phyloP scores from a whole-genome alignment of 108 stramenopile genomes.

The Fistulifera solaris region DNA sequence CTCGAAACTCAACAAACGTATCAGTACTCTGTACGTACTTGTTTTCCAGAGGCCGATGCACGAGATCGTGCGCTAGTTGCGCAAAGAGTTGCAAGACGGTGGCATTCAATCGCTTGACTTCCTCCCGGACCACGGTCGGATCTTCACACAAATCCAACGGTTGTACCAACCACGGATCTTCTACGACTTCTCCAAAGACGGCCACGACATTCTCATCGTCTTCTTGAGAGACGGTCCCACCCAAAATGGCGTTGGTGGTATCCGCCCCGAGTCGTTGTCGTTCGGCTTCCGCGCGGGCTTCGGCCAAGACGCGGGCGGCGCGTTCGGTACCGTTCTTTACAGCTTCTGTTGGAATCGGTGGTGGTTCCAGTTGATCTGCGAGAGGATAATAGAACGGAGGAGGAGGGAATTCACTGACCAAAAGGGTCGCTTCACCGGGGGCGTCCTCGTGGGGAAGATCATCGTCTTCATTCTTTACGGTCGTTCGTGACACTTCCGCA shows the following conservation, averaged over 20 bases:
- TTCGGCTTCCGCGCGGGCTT: conserved; percentile 46
- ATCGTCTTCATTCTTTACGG: no score
- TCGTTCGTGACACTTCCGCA: no score
- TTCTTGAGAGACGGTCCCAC: conserved; percentile 13
- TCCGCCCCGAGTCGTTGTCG: conserved; percentile 28
- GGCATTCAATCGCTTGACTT: conserved; percentile 64
- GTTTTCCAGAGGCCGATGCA: conserved; percentile 71
- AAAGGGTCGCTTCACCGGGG: conserved; percentile 36
- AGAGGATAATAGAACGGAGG: conserved; percentile 69
- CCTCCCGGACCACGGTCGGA: conserved; percentile 55
- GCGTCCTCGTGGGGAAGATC: conserved; percentile 16
- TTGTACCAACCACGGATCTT: conserved; percentile 61
- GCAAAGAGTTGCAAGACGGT: conserved; percentile 58
- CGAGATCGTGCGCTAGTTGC: conserved; percentile 53
- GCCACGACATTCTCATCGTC: conserved; percentile 64
- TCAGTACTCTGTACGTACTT: no score
- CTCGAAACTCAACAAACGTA: conserved; percentile 1
- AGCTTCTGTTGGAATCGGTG: conserved; percentile 57
- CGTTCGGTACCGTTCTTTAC: conserved; percentile 63
- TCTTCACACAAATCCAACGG: conserved; percentile 62
- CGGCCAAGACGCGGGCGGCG: conserved; percentile 30
- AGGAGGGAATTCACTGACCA: conserved; percentile 80
- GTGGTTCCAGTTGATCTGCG: conserved; percentile 30
- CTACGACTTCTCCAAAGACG: conserved; percentile 81
- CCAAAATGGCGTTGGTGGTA: conserved; percentile 28